Percentiles rank a stretch among this genome's conserved stretches.
These are phyloP conservation scores for Didymella pomorum DNA, from an alignment of 2,329 filamentous ascomycete genomes.

Conservation along the genomic window DNA sequence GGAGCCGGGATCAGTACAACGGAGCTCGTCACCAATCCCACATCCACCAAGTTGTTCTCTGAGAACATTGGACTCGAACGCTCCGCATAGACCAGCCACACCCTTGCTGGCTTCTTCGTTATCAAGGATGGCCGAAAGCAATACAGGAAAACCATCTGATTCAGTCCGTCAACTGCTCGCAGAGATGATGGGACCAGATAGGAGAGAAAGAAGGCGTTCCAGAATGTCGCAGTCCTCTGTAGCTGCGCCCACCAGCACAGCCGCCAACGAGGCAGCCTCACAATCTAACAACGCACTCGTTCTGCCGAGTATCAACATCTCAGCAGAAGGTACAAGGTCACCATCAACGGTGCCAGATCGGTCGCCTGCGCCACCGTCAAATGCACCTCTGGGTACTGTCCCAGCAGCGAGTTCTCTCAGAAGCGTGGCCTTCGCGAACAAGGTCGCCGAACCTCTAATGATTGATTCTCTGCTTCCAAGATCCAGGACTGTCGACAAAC, in stretches of 20 bases:
- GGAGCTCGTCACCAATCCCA: slow-evolving; percentile 32
- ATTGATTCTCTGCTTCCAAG: slow-evolving; percentile 5
- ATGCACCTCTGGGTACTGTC: slow-evolving; percentile 41
- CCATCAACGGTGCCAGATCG: slow-evolving; percentile 47
- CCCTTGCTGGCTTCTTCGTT: slow-evolving; percentile 18
- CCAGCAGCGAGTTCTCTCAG: slow-evolving; percentile 41
- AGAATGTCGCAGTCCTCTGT: slow-evolving; percentile 1
- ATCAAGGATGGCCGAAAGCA: slow-evolving; percentile 28
- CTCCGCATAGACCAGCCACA: slow-evolving; percentile 32
- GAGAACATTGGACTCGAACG: slow-evolving; percentile 26
- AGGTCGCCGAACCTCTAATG: slow-evolving; percentile 8
- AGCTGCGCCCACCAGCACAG: not conserved
- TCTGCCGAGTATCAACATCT: slow-evolving; percentile 4
- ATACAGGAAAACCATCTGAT: slow-evolving; percentile 20
- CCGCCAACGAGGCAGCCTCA: not conserved
- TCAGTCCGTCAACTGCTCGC: slow-evolving; percentile 17
- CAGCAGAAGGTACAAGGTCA: slow-evolving; percentile 41
- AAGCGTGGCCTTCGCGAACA: slow-evolving; percentile 31
- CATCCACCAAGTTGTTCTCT: slow-evolving; percentile 37
- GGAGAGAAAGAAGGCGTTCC: slow-evolving; percentile 17
- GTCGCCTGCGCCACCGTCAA: slow-evolving; percentile 31
- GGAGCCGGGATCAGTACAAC: slow-evolving; percentile 6
- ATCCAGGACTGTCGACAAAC: not conserved
- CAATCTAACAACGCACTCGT: slow-evolving; percentile 1
- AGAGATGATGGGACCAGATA: slow-evolving; percentile 19